Percentiles rank a stretch among this genome's conserved stretches.
Conservation (phyloP, 805 yeast genomes). For the Saturnispora dispora region DNA sequence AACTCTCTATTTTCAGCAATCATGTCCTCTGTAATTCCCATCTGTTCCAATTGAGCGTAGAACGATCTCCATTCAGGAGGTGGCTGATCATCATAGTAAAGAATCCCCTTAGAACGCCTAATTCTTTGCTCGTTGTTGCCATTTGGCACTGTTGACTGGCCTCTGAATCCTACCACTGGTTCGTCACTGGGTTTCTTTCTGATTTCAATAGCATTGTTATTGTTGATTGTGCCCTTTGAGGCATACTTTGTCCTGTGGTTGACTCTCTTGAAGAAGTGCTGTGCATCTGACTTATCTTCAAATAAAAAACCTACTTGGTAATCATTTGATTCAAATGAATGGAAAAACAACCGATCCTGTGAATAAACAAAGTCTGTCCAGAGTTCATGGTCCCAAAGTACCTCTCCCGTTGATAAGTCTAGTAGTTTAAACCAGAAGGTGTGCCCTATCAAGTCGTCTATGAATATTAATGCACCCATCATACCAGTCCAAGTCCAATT, state of each 20-base stretch:
- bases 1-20: conserved; percentile 79
- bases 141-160: conserved; percentile 37
- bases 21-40: conserved; percentile 82
- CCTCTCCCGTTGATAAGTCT: conserved; percentile 65
- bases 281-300: conserved; percentile 82
- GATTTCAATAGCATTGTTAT: conserved; percentile 81
- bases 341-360: conserved; percentile 93
- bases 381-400: conserved; percentile 94
- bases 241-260: conserved; percentile 70
- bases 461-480: conserved; percentile 77
- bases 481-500: conserved; percentile 86
- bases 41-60: conserved; percentile 60
- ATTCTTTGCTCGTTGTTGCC: conserved; percentile 41
- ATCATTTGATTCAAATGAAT: conserved; percentile 87
- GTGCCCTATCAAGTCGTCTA: conserved; percentile 90
- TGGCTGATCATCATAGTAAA: conserved; percentile 70
- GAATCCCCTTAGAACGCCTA: conserved; percentile 46
- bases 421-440: conserved; percentile 86
- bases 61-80: conserved; percentile 80
- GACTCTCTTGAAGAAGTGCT: conserved; percentile 75
- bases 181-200: conserved; percentile 39
- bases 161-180: conserved; percentile 52
- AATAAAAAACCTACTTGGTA: conserved; percentile 81
- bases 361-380: conserved; percentile 81
- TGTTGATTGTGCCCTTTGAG: conserved; percentile 74